Evolutionary conservation across 1,284 basidiomycete species (phyloP), one percentile per base, ranked within the genome.

Genomic region (Xerocomus amazonicus): DNA sequence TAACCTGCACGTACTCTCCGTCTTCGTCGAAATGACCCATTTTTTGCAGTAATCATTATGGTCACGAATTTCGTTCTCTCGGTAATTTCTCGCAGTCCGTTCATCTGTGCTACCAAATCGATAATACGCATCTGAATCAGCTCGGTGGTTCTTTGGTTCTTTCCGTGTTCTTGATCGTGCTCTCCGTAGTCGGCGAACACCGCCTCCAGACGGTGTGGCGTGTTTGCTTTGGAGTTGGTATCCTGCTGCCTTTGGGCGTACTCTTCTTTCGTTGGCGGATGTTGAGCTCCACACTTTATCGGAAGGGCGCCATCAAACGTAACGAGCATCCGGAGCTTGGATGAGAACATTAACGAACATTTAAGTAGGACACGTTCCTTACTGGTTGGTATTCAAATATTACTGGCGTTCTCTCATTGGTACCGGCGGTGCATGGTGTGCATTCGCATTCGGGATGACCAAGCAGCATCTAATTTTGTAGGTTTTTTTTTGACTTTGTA

Each of bases 141-240:
- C 39, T 5, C 59, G 10, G 39, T 42, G 78, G 79, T 79, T 84
- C 56, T 91, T 49, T 83, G 19, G 19, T 86, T 3, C 79, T 83
- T 47, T 77, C 77, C 4, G 74, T 89, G 26, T 90, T 88, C 68
- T 66, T 90, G 37, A 84, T 91, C 56, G 84, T 87, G 29, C 72
- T 90, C 27, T 80, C 76, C 6, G 81, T 80, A 33, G 80, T 81
- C 9, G 85, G 85, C 14, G 74, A 80, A 53, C 64, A 79, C 42
- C 80, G 84, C 59, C 74, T 90, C 8, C 65, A 76, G 28, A 87
- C 83, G 10, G 83, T 88, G 41, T 91, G 89, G 89, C 76, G 88
- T 17, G 78, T 86, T 45, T 83, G 81, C 60, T 88, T 89, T 59
- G 87, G 84, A 2, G 73, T 91, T 44, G 84, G 86, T 16, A 78